Conservation (phyloP, 495 filamentous ascomycete species). For the Bombardia bombarda region DNA sequence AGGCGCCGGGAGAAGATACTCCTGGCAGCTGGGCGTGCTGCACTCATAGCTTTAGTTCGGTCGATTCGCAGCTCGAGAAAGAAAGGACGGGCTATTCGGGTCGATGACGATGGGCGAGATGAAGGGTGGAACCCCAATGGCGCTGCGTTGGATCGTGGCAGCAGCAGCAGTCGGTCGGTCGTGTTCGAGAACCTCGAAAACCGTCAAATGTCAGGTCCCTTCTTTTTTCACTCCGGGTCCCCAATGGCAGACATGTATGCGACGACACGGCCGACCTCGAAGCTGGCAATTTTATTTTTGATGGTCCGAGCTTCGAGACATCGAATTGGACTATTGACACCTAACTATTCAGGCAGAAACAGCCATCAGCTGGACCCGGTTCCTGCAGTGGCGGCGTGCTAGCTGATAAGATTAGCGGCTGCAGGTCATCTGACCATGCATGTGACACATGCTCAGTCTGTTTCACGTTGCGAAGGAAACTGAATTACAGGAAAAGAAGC, state of each 20-base stretch:
- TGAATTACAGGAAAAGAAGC: too few species aligned
- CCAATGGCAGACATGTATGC: too few species aligned
- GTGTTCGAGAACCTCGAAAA: background rate
- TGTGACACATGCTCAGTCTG: background rate
- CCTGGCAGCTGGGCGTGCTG: constrained; percentile 25
- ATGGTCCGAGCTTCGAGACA: constrained; percentile 4
- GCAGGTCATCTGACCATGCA: background rate
- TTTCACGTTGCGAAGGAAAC: too few species aligned
- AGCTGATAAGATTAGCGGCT: too few species aligned
- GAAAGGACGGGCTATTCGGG: too few species aligned
- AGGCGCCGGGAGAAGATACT: constrained; percentile 25
- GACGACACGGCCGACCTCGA: constrained; percentile 1
- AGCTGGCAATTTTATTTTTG: constrained; percentile 6
- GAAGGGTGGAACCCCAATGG: too few species aligned
- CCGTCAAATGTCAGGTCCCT: background rate
- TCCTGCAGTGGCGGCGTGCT: too few species aligned
- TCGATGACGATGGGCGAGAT: too few species aligned
- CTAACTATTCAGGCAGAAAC: constrained; percentile 1
- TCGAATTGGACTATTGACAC: background rate
- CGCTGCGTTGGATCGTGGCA: too few species aligned
- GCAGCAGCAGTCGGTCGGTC: too few species aligned
- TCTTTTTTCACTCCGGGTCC: constrained; percentile 1
- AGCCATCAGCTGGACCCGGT: too few species aligned
- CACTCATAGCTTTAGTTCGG: constrained; percentile 21
- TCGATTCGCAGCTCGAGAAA: constrained; percentile 8